Percentiles rank a stretch among this genome's conserved stretches.
These are phyloP conservation scores for Podaxis sp. DNA, from an alignment of 768 basidiomycete genomes.

Conservation along the genomic window DNA sequence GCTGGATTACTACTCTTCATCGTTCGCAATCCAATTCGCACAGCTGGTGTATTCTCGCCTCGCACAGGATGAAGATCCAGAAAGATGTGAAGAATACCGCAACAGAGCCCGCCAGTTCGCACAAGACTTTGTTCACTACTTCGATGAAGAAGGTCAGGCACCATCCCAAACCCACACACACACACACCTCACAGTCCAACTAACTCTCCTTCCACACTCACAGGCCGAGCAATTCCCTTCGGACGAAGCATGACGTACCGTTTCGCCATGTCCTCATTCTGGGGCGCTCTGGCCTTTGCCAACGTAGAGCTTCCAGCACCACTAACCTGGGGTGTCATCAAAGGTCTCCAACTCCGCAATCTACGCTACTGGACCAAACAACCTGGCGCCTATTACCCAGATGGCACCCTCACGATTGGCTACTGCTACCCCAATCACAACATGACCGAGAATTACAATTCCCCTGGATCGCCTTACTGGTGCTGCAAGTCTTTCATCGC, in stretches of 20 bases:
- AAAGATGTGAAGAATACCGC: constrained; percentile 59
- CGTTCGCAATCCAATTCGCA: constrained; percentile 75
- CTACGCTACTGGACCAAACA: constrained; percentile 68
- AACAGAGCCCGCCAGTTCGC: constrained; percentile 61
- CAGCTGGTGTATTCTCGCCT: constrained; percentile 71
- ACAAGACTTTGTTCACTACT: constrained; percentile 70
- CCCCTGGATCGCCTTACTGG: constrained; percentile 77
- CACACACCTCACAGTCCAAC: not conserved
- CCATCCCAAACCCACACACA: not conserved
- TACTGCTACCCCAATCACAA: constrained; percentile 69
- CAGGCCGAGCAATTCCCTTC: constrained; percentile 72
- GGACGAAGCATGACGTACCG: constrained; percentile 75
- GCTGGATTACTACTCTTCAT: constrained; percentile 75
- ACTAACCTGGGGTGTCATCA: constrained; percentile 69
- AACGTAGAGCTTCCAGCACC: constrained; percentile 66
- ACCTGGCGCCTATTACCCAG: constrained; percentile 53
- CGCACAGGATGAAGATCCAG: constrained; percentile 55
- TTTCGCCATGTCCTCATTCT: constrained; percentile 80
- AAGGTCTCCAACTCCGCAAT: constrained; percentile 69
- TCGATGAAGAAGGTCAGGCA: constrained; percentile 59
- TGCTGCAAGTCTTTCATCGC: constrained; percentile 74
- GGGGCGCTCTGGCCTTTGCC: constrained; percentile 70
- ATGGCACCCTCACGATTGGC: constrained; percentile 71
- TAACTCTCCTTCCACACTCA: not conserved
- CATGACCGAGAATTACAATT: constrained; percentile 79